These are phyloP conservation scores for Populus pruinosa DNA, from an alignment of 345 rosid genomes.

Conservation along the genomic window DNA sequence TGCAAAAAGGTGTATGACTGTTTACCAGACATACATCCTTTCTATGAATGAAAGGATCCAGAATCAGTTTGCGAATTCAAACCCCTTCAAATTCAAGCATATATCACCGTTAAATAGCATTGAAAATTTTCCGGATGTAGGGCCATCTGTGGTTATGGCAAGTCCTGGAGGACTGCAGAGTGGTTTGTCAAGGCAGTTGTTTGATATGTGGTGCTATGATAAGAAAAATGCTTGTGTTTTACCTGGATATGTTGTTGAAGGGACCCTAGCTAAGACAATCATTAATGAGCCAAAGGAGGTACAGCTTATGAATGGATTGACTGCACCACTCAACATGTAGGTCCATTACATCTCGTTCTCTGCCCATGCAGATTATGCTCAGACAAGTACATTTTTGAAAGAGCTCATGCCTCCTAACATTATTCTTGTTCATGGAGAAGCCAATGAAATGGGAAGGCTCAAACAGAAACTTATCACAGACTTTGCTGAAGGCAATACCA, in stretches of 20 bases:
- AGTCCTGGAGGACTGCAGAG: slow-evolving; percentile 92
- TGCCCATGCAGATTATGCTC: slow-evolving; percentile 94
- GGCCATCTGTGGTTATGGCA: slow-evolving; percentile 95
- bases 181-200: slow-evolving; percentile 83
- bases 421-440: slow-evolving; percentile 90
- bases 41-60: slow-evolving; percentile 95
- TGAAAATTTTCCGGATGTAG: slow-evolving; percentile 78
- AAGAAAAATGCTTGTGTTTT: slow-evolving; percentile 82
- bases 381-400: slow-evolving; percentile 85
- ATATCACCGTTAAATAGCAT: slow-evolving; percentile 77
- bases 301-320: slow-evolving; percentile 85
- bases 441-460: slow-evolving; percentile 91
- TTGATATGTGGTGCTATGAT: slow-evolving; percentile 89
- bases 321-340: slow-evolving; percentile 82
- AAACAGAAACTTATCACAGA: slow-evolving; percentile 76
- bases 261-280: slow-evolving; percentile 77
- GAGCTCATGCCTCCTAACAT: slow-evolving; percentile 96
- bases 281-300: slow-evolving; percentile 92
- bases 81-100: slow-evolving; percentile 91
- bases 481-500: slow-evolving; percentile 76
- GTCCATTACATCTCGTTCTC: slow-evolving; percentile 93
- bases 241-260: slow-evolving; percentile 87
- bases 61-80: slow-evolving; percentile 83
- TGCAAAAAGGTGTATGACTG: slow-evolving; percentile 93
- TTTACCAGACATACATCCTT: slow-evolving; percentile 89